Evolutionary conservation across 495 filamentous ascomycete genomes (phyloP).

Genomic region (Penicillium mononematosum): DNA sequence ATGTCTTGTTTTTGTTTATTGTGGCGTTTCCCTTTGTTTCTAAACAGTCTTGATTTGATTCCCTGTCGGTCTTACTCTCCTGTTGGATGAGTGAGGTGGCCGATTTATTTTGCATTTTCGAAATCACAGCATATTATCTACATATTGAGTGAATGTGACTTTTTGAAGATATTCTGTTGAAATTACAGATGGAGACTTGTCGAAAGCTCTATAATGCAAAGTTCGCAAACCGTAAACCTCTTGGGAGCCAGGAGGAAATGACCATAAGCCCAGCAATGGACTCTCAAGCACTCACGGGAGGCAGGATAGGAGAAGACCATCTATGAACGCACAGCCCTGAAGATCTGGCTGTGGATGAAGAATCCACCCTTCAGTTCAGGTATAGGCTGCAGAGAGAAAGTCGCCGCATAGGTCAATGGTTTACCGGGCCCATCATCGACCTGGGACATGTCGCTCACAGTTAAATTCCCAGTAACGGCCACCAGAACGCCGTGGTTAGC

Average conservation of each 20-base stretch:
- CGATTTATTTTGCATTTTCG: conserved; percentile 16
- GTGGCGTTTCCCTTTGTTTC: conserved; percentile 10
- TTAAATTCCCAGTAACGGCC: no score
- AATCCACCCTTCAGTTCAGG: background rate
- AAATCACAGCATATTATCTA: conserved; percentile 6
- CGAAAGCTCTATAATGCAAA: background rate
- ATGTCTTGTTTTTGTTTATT: conserved; percentile 8
- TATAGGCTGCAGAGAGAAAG: background rate
- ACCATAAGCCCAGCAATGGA: no score
- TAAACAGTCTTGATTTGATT: conserved; percentile 23
- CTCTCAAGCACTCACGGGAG: no score
- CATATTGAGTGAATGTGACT: background rate
- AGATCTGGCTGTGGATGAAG: background rate
- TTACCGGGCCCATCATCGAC: no score
- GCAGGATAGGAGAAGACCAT: no score
- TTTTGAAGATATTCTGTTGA: background rate
- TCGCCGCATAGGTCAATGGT: background rate
- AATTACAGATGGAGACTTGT: background rate
- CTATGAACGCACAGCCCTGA: background rate
- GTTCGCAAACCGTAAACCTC: background rate
- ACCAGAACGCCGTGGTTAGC: no score
- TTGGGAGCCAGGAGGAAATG: no score
- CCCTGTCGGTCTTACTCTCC: conserved; percentile 13
- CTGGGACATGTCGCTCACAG: no score
- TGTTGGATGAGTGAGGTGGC: background rate